Base-by-base conservation (phyloP, 2,329 filamentous ascomycete genomes). In the Lachnellula occidentalis region DNA sequence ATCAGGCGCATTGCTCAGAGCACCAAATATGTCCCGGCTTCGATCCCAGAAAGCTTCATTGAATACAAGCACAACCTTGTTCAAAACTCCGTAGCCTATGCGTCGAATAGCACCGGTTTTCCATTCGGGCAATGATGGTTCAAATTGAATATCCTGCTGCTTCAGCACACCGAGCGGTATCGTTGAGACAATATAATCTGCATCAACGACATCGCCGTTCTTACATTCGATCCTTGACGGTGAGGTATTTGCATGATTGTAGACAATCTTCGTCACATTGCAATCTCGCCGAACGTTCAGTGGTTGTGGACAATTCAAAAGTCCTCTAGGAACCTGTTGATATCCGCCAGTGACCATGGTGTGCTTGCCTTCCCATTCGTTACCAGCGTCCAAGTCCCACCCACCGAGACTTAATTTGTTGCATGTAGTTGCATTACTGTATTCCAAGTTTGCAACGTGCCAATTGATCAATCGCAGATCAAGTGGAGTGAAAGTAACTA, bases 401-500 rank as follows among this genome's bases (percentile, higher is more conserved):
- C 92, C 86, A 7, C 86, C 84, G 14, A 99, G 81, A 70, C 92
- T 97, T 17, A 99, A 80, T 59, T 88, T 87, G 61, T 88, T 86
- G 52, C 96, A 84, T 61, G 91, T 95, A 2, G 86, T 89, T 2
- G 94, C 94, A 70, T 97, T 99, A 59, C 92, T 95, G 68, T 99
- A 99, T 71, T 99, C 94, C 14, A 99, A 79, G 67, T 99, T 99
- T 61, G 95, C 95, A 70, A 96, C 88, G 71, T 99, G 95, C 94
- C 94, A 99, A 67, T 96, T 99, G 66, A 97, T 80, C 15, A 99
- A 77, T 45, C 94, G 83, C 71, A 95, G 86, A 66, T 99, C 94
- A 67, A 90, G 88, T 1, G 92, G 82, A 14, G 85, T 89, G 50
- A 99, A 74, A 55, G 95, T 86, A 27, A 97, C 79, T 48, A 99